A percentile compares a stretch with the other conserved stretches of the same genome.
Conservation (phyloP, 768 basidiomycete genomes). For the Boletus subcaerulescens region DNA sequence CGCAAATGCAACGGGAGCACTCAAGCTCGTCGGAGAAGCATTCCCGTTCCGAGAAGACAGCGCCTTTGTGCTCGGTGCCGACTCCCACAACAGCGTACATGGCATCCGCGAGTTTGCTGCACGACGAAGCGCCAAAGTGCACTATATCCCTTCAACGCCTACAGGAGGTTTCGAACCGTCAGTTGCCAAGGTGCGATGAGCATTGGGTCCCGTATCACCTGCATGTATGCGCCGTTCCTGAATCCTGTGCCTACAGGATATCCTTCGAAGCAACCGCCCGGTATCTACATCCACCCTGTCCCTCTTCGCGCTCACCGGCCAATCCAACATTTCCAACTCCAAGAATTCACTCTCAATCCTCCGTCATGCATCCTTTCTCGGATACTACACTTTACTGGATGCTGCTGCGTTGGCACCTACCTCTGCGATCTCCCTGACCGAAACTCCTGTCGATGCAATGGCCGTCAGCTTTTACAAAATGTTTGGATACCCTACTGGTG, state of each 20-base stretch:
- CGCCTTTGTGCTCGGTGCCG: constrained; percentile 63
- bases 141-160: constrained; percentile 62
- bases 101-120: constrained; percentile 74
- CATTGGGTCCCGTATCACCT: background rate
- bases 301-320: constrained; percentile 73
- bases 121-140: constrained; percentile 50
- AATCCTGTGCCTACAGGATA: constrained; percentile 39
- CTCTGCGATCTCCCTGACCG: constrained; percentile 60
- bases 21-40: constrained; percentile 80
- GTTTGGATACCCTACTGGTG: constrained; percentile 85
- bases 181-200: constrained; percentile 52
- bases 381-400: constrained; percentile 76
- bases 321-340: constrained; percentile 79
- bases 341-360: constrained; percentile 68
- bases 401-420: constrained; percentile 80
- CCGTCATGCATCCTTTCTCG: constrained; percentile 59
- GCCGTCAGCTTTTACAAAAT: constrained; percentile 87
- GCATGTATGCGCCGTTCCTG: constrained; percentile 20
- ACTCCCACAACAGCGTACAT: constrained; percentile 84
- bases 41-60: constrained; percentile 66
- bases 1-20: constrained; percentile 71
- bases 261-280: constrained; percentile 52
- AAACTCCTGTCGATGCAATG: constrained; percentile 75
- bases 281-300: constrained; percentile 38
- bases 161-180: constrained; percentile 62